phyloP scores from a whole-genome alignment of 2,329 filamentous ascomycete species.

The Diaporthe helianthi region DNA sequence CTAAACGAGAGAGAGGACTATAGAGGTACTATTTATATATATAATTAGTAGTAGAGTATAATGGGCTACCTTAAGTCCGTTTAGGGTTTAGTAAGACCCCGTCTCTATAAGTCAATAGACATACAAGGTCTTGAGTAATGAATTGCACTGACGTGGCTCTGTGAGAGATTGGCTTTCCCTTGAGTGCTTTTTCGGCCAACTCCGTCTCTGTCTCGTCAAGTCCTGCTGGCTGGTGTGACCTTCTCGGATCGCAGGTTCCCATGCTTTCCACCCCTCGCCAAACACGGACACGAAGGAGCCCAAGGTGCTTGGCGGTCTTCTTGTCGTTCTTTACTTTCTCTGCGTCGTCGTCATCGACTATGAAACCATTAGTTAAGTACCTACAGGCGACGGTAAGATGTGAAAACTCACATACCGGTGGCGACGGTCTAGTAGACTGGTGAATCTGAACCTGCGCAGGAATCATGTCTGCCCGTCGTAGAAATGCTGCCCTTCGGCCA shows the following conservation, averaged over 20 bases:
- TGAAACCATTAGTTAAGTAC: neutral
- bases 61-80: too few relatives aligned
- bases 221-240: neutral
- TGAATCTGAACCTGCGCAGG: neutral
- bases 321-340: neutral
- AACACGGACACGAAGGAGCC: conserved; percentile 7
- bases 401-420: neutral
- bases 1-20: too few relatives aligned
- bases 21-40: too few relatives aligned
- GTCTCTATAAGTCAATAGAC: too few relatives aligned
- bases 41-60: too few relatives aligned
- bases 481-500: too few relatives aligned
- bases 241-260: too few relatives aligned
- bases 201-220: neutral
- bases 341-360: conserved; percentile 16
- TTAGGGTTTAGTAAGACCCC: too few relatives aligned
- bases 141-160: conserved; percentile 42
- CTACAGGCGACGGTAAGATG: neutral
- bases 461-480: too few relatives aligned
- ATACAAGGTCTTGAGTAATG: too few relatives aligned
- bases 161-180: conserved; percentile 45
- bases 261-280: neutral
- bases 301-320: neutral
- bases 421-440: neutral
- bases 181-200: conserved; percentile 44